Conservation (phyloP, 192 early-diverging fungal species). For the Martensiomyces pterosporus region DNA sequence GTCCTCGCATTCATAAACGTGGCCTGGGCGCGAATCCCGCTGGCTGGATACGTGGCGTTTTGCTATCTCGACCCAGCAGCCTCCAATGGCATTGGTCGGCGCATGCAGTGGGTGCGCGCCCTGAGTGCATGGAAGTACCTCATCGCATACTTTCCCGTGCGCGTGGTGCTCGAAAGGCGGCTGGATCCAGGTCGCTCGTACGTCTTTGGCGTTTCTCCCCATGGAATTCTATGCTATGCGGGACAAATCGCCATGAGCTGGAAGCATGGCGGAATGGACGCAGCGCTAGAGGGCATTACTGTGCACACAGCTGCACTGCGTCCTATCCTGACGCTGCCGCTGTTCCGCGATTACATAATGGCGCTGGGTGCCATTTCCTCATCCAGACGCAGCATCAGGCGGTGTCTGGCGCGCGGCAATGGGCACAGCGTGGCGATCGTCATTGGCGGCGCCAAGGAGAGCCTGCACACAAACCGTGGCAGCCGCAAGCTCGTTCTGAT, state of each 20-base stretch:
- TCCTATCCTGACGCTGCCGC: slow-evolving; percentile 76
- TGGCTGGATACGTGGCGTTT: slow-evolving; percentile 31
- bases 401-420: slow-evolving; percentile 67
- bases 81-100: slow-evolving; percentile 53
- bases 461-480: slow-evolving; percentile 65
- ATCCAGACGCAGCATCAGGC: slow-evolving; percentile 69
- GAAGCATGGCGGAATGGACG: slow-evolving; percentile 67
- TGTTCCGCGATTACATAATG: slow-evolving; percentile 82
- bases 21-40: slow-evolving; percentile 28
- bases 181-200: slow-evolving; percentile 85
- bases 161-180: slow-evolving; percentile 73
- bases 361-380: slow-evolving; percentile 73
- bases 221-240: slow-evolving; percentile 83
- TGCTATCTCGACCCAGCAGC: slow-evolving; percentile 44
- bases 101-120: slow-evolving; percentile 52
- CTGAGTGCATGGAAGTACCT: slow-evolving; percentile 71
- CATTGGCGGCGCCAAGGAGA: slow-evolving; percentile 88
- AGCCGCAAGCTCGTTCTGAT: slow-evolving; percentile 65
- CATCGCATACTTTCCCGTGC: slow-evolving; percentile 77
- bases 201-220: slow-evolving; percentile 87
- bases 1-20: slow-evolving; percentile 18
- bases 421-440: slow-evolving; percentile 85
- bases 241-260: slow-evolving; percentile 82
- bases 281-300: slow-evolving; percentile 70
- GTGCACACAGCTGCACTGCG: slow-evolving; percentile 58